Percentiles rank a stretch among this genome's conserved stretches.
Conservation (phyloP, 768 basidiomycete genomes). For the Clathrus columnatus region DNA sequence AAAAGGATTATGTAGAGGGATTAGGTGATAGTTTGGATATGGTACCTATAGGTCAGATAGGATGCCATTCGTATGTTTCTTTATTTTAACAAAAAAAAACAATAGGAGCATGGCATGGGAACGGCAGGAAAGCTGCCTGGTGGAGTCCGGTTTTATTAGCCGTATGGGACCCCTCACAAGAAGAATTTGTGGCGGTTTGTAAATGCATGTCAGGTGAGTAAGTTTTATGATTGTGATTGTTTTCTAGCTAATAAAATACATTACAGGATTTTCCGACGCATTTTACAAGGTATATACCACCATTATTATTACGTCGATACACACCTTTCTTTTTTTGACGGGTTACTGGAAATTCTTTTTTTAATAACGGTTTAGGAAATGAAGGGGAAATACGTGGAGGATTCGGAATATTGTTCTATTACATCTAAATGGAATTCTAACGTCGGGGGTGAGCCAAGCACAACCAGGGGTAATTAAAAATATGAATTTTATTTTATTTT, state of each 20-base stretch:
- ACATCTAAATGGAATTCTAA: conserved; percentile 52
- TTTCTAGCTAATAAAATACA: background rate
- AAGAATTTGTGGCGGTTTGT: conserved; percentile 65
- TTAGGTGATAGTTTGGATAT: conserved; percentile 70
- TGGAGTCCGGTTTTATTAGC: conserved; percentile 86
- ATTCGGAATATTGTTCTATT: conserved; percentile 43
- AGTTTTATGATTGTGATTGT: background rate
- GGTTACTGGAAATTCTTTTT: background rate
- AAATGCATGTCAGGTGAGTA: conserved; percentile 80
- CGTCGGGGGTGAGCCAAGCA: conserved; percentile 41
- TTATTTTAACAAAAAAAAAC: conserved; percentile 32
- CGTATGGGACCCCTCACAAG: conserved; percentile 55
- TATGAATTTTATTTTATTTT: conserved; percentile 11
- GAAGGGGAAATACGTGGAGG: conserved; percentile 55
- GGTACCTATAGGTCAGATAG: conserved; percentile 47
- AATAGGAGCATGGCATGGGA: conserved; percentile 75
- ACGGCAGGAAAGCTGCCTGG: conserved; percentile 83
- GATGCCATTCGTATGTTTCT: conserved; percentile 8
- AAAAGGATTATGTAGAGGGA: conserved; percentile 83
- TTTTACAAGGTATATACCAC: conserved; percentile 59
- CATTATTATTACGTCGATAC: no score
- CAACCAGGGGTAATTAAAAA: background rate
- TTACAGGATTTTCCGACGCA: conserved; percentile 68
- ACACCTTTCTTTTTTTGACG: no score
- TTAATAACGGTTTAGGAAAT: conserved; percentile 37